Conservation (phyloP, 1,284 basidiomycete genomes). For the Lentinus polychrous region DNA sequence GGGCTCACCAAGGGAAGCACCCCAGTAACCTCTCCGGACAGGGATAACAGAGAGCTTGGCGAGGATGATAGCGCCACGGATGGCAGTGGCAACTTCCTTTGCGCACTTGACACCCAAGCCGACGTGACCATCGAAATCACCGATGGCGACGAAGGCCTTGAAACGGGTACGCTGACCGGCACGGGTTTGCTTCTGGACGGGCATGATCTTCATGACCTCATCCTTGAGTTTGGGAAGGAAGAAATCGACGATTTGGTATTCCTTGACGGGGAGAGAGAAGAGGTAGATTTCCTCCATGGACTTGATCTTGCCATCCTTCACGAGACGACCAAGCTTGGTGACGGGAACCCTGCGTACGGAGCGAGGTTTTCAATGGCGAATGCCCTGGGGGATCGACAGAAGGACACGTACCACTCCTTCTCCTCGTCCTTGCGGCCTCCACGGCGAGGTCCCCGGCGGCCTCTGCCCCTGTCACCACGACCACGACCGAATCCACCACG, state of each 20-base stretch:
- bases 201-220: conserved; percentile 99
- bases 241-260: conserved; percentile 96
- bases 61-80: conserved; percentile 97
- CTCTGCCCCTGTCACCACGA: conserved; percentile 78
- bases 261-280: conserved; percentile 99
- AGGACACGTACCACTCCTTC: conserved; percentile 87
- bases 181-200: conserved; percentile 99
- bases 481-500: conserved; percentile 87
- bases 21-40: conserved; percentile 99
- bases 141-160: conserved; percentile 99
- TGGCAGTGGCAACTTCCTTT: conserved; percentile 99
- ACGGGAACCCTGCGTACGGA: conserved; percentile 76
- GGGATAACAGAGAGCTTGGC: conserved; percentile 95
- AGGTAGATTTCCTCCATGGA: conserved; percentile 99
- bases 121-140: conserved; percentile 97
- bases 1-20: conserved; percentile 95
- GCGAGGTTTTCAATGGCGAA: not conserved
- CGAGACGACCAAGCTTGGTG: conserved; percentile 98
- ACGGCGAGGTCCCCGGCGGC: conserved; percentile 87
- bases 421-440: conserved; percentile 98
- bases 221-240: conserved; percentile 98
- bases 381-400: not conserved
- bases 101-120: conserved; percentile 99
- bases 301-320: conserved; percentile 99
- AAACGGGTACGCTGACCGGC: conserved; percentile 99